Base-by-base conservation (phyloP, 2,329 filamentous ascomycete genomes). In the Tolypocladium inflatum region DNA sequence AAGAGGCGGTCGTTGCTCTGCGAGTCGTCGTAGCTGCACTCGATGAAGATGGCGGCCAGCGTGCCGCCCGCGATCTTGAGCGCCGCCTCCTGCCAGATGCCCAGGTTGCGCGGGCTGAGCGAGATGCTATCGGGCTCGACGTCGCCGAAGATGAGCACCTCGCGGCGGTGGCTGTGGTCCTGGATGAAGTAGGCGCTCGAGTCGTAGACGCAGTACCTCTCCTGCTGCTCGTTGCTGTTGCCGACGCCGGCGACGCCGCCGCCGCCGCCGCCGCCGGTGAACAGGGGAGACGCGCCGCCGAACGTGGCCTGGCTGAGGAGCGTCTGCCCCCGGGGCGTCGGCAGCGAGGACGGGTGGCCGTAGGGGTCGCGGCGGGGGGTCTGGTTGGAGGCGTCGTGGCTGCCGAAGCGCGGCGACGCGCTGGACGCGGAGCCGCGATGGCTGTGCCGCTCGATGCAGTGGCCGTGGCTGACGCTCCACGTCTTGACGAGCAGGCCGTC, bases 161-260 rank as follows among this genome's bases (percentile, higher is more conserved):
- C 93, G 38, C 82, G 81, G 1, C 83, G 82, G 0, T 85, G 88
- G 1, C 75, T 70, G 39, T 87, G 78, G 60, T 94, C 89, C 42
- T 90, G 88, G 63, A 99, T 89, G 72, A 99, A 97, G 73, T 92
- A 97, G 0, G 91, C 93, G 21, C 91, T 94, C 62, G 90, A 96
- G 70, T 97, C 91, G 60, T 90, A 88, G 1, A 91, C 88, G 64
- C 87, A 91, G 39, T 80, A 67, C 21, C 74, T 76, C 58, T 85
- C 80, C 55, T 70, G 71, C 7, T 74, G 70, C n/a, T 19, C n/a
- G 71, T 37, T 52, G 48, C 48, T 15, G 48, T 26, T 50, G 26
- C 8, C 11, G 13, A 19, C 6, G 23, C 43, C 23, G 21, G 2
- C 69, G 42, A 67, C 66, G 48, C 55, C 56, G 39, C 59, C 61